phyloP scores from a whole-genome alignment of 1,139 yeast genomes.

The Hyphopichia burtonii region DNA sequence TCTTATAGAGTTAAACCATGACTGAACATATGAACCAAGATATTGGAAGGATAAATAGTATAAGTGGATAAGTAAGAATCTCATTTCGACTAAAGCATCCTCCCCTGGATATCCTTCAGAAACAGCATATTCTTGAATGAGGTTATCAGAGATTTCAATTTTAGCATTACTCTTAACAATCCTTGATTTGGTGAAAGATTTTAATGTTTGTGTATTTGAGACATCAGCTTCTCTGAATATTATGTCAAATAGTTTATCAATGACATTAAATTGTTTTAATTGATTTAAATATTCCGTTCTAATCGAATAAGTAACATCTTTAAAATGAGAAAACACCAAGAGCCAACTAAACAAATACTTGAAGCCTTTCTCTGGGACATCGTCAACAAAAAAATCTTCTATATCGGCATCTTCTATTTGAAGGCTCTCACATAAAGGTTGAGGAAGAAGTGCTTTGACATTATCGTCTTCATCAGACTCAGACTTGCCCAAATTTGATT shows the following conservation, averaged over 20 bases:
- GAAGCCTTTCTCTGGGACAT: conserved; percentile 27
- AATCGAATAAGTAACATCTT: conserved; percentile 63
- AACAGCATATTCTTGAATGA: conserved; percentile 19
- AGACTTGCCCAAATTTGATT: conserved; percentile 17
- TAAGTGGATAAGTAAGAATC: conserved; percentile 50
- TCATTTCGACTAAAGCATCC: conserved; percentile 20
- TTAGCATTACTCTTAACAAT: conserved; percentile 7
- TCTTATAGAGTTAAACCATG: conserved; percentile 68
- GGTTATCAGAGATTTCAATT: conserved; percentile 11
- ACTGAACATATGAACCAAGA: conserved; percentile 66
- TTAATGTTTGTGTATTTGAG: conserved; percentile 32
- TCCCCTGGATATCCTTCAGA: conserved; percentile 18
- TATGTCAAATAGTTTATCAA: conserved; percentile 49
- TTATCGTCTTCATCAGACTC: conserved; percentile 15
- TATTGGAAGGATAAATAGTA: conserved; percentile 56
- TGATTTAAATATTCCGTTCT: conserved; percentile 61
- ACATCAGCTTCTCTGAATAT: conserved; percentile 51
- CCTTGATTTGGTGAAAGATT: conserved; percentile 17
- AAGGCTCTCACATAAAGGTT: conserved; percentile 25
- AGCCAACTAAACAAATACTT: conserved; percentile 72
- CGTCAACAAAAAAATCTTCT: conserved; percentile 38
- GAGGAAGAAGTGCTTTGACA: conserved; percentile 34
- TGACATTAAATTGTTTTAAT: conserved; percentile 45
- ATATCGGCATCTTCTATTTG: conserved; percentile 4
- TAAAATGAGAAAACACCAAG: conserved; percentile 60